Base-by-base conservation (phyloP, 805 yeast genomes). In the Maudiozyma barnettii region DNA sequence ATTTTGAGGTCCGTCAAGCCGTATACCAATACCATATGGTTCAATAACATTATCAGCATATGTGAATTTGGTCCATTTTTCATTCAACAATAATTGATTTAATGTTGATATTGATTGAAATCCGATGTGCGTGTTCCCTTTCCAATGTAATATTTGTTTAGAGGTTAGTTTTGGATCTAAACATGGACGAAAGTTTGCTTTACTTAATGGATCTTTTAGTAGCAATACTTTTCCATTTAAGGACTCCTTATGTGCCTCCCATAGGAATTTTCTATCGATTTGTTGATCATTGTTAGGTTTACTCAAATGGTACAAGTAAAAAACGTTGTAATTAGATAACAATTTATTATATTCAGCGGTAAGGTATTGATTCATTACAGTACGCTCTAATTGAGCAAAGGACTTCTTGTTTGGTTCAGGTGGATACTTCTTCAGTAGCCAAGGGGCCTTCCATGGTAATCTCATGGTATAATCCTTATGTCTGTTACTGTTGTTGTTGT, bases 261-360 rank as follows among this genome's bases (percentile, higher is more conserved):
- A 26, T 26, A 26, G 8, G 10, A 26, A 2, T 6, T 6, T 26
- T 26, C 10, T 26, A 12, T 26, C 30, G 30, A 26, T 26, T 26
- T 26, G 30, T 4, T 26, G 30, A 26, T 26, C 30, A 26, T 3
- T 6, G 10, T 26, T 26, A 2, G 8, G 3, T 9, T 26, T 9
- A 26, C 2, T 9, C 55, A 55, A 54, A 21, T 47, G 54, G 36
- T 51, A 55, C 2, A 57, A 33, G 16, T 48, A 49, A 44, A 57
- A 51, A 9, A 49, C 41, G 43, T 51, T 53, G 46, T 54, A 45
- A 4, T 22, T 22, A 3, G 45, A 23, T 18, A 54, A 43, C 22
- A 42, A 51, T 36, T 45, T 41, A 19, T 39, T 38, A 37, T 54
- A 56, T 35, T 46, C 49, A 20, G 26, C 36, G 10, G 22, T 12